Conservation (phyloP, 441 rosid species). For the Adansonia rubrostipa region DNA sequence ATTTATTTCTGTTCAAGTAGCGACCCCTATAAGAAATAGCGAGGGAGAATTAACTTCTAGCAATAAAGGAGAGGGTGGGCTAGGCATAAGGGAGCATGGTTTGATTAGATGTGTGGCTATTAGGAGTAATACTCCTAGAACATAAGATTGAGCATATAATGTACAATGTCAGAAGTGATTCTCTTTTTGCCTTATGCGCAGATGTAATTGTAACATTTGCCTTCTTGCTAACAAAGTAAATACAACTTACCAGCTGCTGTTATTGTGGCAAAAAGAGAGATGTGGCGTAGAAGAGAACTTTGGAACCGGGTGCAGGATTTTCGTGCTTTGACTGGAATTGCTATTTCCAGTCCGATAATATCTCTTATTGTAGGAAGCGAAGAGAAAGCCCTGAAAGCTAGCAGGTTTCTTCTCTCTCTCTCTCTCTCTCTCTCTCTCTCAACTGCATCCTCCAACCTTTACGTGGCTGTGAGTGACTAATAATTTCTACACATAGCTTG, state of each 20-base stretch:
- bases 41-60: constrained; percentile 3
- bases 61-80: neutral
- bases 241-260: constrained; percentile 66
- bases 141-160: neutral
- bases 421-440: constrained; percentile 23
- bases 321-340: constrained; percentile 67
- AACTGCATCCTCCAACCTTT: neutral
- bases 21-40: neutral
- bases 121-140: constrained; percentile 6
- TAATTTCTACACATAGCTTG: constrained; percentile 19
- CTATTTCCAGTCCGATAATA: constrained; percentile 73
- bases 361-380: constrained; percentile 89
- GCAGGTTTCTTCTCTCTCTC: constrained; percentile 53
- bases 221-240: constrained; percentile 33
- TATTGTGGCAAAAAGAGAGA: constrained; percentile 76
- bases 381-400: constrained; percentile 80
- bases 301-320: constrained; percentile 86
- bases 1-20: neutral
- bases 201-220: constrained; percentile 19
- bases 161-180: neutral
- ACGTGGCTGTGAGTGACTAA: neutral
- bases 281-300: constrained; percentile 80
- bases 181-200: neutral
- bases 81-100: neutral
- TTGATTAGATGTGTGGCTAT: neutral